Base-by-base conservation (phyloP, 225 moss, liverwort and hornwort species). In the Anthoceros angustus region DNA sequence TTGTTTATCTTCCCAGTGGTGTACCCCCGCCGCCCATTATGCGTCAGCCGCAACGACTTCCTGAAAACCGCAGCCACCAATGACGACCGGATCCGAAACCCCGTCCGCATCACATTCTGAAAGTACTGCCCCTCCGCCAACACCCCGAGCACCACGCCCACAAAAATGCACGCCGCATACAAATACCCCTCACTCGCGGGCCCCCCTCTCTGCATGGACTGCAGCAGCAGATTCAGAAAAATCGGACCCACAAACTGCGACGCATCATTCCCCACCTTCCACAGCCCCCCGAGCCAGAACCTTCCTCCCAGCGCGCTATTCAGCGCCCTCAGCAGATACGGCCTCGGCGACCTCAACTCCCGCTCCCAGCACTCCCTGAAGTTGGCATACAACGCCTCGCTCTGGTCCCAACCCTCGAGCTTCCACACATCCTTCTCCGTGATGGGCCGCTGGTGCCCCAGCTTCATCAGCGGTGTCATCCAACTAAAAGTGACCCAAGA, bases 391-490 rank as follows among this genome's bases (percentile, higher is more conserved):
- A 78, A 70, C 38, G 12, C 23, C 43, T 78, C 74, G 0, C 74
- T 78, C 62, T 74, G 75, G 77, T 95, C 95, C 91, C 83, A 86
- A 64, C 8, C 75, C 82, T 95, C 91, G 55, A 95, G 95, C 67
- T 83, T 39, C 95, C 95, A 95, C 64, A 95, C 79, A 70, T 95
- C 95, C 70, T 63, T 83, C 23, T 82, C 95, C 4, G 77, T 85
- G 39, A 95, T 76, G 43, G 95, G 95, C 67, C 73, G 83, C 65
- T 74, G 80, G 55, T 63, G 80, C 43, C 95, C 95, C 62, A 83
- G 62, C 48, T 74, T 71, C 95, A 95, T 91, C 1, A 95, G 77
- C 9, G 95, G 95, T 5, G 86, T 79, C 80, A 91, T 95, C 95
- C 91, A 95, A 5, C 26, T 55, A 66, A 95, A 95, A 18, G 88